Percentiles rank a stretch among this genome's conserved stretches.
Evolutionary conservation across 257 asterid species (phyloP).

Genomic region (Solanum megistacrolobum): DNA sequence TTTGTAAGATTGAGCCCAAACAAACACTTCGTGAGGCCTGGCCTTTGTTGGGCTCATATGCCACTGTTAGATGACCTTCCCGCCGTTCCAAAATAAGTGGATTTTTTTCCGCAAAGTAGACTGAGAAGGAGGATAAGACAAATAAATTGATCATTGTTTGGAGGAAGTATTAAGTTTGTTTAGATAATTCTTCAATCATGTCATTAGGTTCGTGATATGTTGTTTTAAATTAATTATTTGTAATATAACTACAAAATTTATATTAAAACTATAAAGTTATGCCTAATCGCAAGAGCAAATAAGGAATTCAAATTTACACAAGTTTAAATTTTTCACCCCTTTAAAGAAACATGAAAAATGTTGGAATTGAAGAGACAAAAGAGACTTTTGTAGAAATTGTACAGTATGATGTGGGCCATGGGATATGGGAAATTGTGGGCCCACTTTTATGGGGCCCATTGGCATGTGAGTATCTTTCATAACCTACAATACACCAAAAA

Average conservation of each 20-base stretch:
- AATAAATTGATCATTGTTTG: too few relatives aligned
- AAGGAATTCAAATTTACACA: background rate
- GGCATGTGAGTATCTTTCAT: background rate
- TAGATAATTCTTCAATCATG: background rate
- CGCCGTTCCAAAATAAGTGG: background rate
- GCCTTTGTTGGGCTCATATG: background rate
- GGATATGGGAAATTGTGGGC: background rate
- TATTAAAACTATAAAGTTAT: background rate
- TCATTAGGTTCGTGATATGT: background rate
- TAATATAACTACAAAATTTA: too few relatives aligned
- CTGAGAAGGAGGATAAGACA: too few relatives aligned
- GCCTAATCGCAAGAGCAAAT: background rate
- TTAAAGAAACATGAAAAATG: background rate
- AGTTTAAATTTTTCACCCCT: background rate
- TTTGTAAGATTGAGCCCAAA: background rate
- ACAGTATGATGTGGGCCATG: slow-evolving; percentile 1
- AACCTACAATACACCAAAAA: background rate
- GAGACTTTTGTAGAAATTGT: background rate
- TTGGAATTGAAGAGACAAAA: slow-evolving; percentile 22
- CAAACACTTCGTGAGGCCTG: background rate
- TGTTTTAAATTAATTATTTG: too few relatives aligned
- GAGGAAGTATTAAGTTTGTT: background rate
- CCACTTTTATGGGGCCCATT: background rate
- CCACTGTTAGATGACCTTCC: background rate
- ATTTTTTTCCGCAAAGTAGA: too few relatives aligned